These are phyloP conservation scores for Huntiella abstrusa DNA, from an alignment of 2,329 filamentous ascomycete genomes.

Conservation along the genomic window DNA sequence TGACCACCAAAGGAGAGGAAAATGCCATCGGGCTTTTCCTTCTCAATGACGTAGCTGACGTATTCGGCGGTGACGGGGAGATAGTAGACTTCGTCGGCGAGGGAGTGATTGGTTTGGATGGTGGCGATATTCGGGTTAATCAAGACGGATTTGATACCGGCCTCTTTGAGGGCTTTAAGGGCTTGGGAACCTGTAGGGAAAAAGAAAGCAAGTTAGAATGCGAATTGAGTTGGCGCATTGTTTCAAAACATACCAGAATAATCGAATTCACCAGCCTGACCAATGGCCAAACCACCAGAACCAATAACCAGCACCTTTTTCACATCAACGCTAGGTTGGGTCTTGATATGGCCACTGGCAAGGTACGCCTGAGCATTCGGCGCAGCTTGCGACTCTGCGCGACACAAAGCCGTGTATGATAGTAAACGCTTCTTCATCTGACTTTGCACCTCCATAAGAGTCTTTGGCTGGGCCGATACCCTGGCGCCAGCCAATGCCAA, in stretches of 20 bases:
- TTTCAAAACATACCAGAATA: conserved; percentile 63
- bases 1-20: conserved; percentile 95
- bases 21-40: conserved; percentile 88
- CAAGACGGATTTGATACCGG: conserved; percentile 73
- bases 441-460: not conserved
- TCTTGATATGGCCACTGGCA: conserved; percentile 70
- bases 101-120: conserved; percentile 89
- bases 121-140: conserved; percentile 98
- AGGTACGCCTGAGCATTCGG: conserved; percentile 76
- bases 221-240: no score
- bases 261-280: conserved; percentile 94
- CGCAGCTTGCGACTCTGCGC: conserved; percentile 40
- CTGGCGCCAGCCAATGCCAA: conserved; percentile 5
- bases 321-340: conserved; percentile 62
- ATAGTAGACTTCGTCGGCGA: conserved; percentile 96
- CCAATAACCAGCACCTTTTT: conserved; percentile 97
- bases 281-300: conserved; percentile 86
- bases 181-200: conserved; percentile 62
- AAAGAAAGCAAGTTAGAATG: not conserved
- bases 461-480: conserved; percentile 3
- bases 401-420: conserved; percentile 25
- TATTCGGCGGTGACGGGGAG: conserved; percentile 95
- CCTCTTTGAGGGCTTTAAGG: conserved; percentile 90
- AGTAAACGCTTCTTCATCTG: conserved; percentile 28
- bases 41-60: conserved; percentile 91